Percentiles rank a stretch among this genome's conserved stretches.
Conservation (phyloP, 306 rosid species). For the Dryas octopetala region DNA sequence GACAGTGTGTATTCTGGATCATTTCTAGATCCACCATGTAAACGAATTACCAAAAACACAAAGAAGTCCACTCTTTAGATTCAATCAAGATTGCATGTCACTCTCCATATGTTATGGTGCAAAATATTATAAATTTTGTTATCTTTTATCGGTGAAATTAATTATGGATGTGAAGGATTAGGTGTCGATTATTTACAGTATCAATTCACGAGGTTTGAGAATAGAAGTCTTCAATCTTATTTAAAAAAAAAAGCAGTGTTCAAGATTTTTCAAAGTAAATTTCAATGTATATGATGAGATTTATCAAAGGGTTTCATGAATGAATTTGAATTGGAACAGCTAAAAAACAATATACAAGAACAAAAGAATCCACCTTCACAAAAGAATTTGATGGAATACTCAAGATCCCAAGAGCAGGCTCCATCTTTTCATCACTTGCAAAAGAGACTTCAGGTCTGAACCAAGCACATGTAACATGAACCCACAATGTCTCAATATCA, state of each 20-base stretch:
- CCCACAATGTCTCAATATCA: conserved; percentile 91
- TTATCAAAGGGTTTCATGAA: conserved; percentile 7
- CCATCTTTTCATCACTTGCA: conserved; percentile 97
- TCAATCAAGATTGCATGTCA: neutral
- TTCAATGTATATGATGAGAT: conserved; percentile 15
- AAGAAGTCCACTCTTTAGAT: neutral
- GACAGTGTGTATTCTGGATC: neutral
- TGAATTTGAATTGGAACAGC: conserved; percentile 12
- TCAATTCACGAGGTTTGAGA: neutral
- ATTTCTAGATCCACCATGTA: neutral
- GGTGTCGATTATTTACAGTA: conserved; percentile 6
- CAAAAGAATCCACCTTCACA: conserved; percentile 67
- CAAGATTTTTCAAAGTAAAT: neutral
- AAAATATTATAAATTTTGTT: neutral
- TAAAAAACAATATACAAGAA: neutral
- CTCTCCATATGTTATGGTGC: neutral
- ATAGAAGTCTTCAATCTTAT: conserved; percentile 5
- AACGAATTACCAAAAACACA: neutral
- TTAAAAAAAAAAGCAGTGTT: neutral
- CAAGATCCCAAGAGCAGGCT: conserved; percentile 97
- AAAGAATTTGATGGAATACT: conserved; percentile 98
- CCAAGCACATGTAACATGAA: conserved; percentile 99
- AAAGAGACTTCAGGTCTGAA: conserved; percentile 96
- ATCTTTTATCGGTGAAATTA: neutral
- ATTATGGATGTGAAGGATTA: neutral